Conservation (phyloP, 164 flowering plant species). For the Vitis rotundifolia region DNA sequence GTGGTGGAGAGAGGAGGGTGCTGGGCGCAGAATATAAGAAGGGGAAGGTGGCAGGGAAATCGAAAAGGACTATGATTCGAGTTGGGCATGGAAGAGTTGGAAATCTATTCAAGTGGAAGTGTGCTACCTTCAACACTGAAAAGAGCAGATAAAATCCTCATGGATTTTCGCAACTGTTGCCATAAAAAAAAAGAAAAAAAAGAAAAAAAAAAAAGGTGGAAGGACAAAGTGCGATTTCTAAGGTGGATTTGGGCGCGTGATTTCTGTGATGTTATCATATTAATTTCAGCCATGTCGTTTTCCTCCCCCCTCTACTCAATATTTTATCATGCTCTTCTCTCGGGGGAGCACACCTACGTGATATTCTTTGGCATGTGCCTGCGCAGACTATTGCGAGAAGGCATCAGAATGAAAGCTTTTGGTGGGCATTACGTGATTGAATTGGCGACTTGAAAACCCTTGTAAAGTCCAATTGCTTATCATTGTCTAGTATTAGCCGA, state of each 20-base stretch:
- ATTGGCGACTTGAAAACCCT: neutral
- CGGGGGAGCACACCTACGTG: neutral
- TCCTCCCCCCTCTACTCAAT: neutral
- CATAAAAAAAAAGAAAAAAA: neutral
- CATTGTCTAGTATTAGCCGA: too few species aligned
- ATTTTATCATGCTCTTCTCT: neutral
- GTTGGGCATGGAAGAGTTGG: constrained; percentile 12
- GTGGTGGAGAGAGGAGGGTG: constrained; percentile 9
- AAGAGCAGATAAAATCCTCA: constrained; percentile 32
- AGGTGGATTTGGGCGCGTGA: constrained; percentile 60
- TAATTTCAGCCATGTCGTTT: neutral
- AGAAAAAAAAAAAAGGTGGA: neutral
- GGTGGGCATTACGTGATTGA: constrained; percentile 1
- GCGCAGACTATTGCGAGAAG: neutral
- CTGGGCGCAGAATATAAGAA: constrained; percentile 3
- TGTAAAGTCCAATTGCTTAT: too few species aligned
- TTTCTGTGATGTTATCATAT: neutral
- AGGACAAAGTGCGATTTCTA: constrained; percentile 26
- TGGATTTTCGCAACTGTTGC: constrained; percentile 42
- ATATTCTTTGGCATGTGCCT: constrained; percentile 8
- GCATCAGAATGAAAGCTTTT: neutral
- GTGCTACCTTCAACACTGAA: constrained; percentile 1
- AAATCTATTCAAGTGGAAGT: constrained; percentile 19
- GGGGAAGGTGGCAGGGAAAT: constrained; percentile 30
- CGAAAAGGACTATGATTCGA: constrained; percentile 26